A percentile compares a stretch with the other conserved stretches of the same genome.
Conservation (phyloP, 768 basidiomycete species). For the Amanita polypyramis region DNA sequence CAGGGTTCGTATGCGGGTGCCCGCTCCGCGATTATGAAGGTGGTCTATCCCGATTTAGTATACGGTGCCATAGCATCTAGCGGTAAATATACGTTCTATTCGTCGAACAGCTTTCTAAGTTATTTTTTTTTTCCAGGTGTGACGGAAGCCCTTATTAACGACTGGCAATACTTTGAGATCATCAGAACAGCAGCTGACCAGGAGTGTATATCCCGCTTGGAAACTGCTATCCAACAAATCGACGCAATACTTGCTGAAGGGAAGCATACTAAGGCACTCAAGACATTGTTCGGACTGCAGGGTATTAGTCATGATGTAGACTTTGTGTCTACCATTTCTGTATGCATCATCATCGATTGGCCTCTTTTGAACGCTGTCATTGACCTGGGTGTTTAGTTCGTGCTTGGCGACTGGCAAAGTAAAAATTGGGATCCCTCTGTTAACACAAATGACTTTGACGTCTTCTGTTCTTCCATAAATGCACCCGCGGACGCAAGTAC, state of each 20-base stretch:
- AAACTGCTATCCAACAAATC: constrained; percentile 45
- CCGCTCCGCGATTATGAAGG: constrained; percentile 82
- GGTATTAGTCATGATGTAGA: constrained; percentile 65
- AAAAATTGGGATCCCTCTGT: constrained; percentile 81
- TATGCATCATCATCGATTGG: constrained; percentile 18
- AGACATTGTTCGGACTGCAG: constrained; percentile 66
- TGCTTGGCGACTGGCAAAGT: constrained; percentile 69
- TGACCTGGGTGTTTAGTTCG: constrained; percentile 25
- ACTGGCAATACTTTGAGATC: constrained; percentile 86
- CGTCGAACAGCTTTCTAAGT: constrained; percentile 3
- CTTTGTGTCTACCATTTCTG: constrained; percentile 61
- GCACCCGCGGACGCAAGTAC: constrained; percentile 28
- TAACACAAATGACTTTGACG: constrained; percentile 49
- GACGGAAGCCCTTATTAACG: constrained; percentile 71
- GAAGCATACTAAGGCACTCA: constrained; percentile 40
- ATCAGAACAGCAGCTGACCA: constrained; percentile 61
- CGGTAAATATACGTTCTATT: constrained; percentile 28
- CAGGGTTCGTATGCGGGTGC: constrained; percentile 91
- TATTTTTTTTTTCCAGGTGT: constrained; percentile 43
- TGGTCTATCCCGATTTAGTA: constrained; percentile 81
- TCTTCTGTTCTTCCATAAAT: constrained; percentile 53
- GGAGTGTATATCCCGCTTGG: constrained; percentile 46
- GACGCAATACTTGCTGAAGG: constrained; percentile 48
- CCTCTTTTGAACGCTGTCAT: neutral
- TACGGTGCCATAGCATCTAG: constrained; percentile 86